phyloP scores from a whole-genome alignment of 1,284 basidiomycete genomes.

The Pyrrhoderma noxium region DNA sequence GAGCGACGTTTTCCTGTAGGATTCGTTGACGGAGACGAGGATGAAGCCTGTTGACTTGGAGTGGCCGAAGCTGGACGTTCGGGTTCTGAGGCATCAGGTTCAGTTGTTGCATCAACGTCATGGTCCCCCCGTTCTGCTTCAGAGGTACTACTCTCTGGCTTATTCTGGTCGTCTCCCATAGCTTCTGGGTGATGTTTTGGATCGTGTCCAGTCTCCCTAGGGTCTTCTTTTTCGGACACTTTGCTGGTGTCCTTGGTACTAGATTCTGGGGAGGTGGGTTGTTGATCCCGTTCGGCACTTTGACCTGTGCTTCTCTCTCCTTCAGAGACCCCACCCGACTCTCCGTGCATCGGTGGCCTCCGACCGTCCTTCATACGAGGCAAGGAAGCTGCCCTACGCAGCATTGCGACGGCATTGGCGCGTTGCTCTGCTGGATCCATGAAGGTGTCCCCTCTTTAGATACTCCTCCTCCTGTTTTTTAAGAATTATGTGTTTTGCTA shows the following conservation, averaged over 20 bases:
- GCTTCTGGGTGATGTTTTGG: background rate
- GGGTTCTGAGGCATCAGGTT: conserved; percentile 21
- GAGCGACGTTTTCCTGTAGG: conserved; percentile 47
- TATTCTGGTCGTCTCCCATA: conserved; percentile 15
- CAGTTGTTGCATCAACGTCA: conserved; percentile 19
- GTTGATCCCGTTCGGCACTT: conserved; percentile 25
- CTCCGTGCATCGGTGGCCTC: conserved; percentile 74
- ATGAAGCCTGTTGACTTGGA: conserved; percentile 17
- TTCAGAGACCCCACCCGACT: conserved; percentile 58
- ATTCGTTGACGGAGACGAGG: conserved; percentile 23
- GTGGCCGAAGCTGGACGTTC: conserved; percentile 23
- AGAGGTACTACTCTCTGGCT: conserved; percentile 24
- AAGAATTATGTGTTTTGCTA: no score
- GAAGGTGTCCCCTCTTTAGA: no score
- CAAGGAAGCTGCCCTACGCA: conserved; percentile 83
- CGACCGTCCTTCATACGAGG: conserved; percentile 84
- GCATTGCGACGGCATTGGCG: conserved; percentile 79
- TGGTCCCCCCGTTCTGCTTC: conserved; percentile 17
- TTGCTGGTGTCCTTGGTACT: background rate
- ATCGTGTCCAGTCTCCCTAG: conserved; percentile 22
- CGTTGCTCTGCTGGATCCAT: conserved; percentile 58
- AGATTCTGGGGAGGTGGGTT: conserved; percentile 20
- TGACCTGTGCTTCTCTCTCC: conserved; percentile 48
- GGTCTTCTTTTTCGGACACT: conserved; percentile 21
- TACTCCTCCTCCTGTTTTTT: no score